Conservation (phyloP, 2,329 filamentous ascomycete species). For the Phialophora chinensis region DNA sequence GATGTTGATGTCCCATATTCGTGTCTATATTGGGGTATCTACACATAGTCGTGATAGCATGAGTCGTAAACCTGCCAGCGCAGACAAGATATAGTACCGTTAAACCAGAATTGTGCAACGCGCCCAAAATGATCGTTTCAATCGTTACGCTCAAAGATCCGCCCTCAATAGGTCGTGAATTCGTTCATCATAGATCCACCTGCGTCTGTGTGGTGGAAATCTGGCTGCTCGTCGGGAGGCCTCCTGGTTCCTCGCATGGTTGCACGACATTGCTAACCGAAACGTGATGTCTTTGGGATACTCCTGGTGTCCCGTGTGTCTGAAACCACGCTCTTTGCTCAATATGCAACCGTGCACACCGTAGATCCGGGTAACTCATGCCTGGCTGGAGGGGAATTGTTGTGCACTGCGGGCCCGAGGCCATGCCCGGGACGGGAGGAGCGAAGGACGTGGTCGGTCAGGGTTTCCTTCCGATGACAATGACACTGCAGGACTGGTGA, state of each 20-base stretch:
- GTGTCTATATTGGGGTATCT: not conserved
- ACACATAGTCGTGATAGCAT: not conserved
- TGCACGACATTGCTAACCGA: not conserved
- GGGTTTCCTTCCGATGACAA: conserved; percentile 36
- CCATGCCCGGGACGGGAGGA: not conserved
- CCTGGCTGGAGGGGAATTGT: not conserved
- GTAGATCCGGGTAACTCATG: not conserved
- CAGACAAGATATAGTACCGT: not conserved
- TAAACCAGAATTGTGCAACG: not conserved
- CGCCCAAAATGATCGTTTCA: not conserved
- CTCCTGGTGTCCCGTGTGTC: not conserved
- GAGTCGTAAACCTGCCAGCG: not conserved
- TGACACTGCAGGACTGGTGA: conserved; percentile 27
- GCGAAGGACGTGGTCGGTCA: conserved; percentile 15
- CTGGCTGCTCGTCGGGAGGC: not conserved
- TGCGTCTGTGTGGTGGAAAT: not conserved
- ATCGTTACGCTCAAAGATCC: not conserved
- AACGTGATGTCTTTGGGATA: not conserved
- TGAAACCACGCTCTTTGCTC: not conserved
- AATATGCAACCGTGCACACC: not conserved
- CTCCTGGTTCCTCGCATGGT: not conserved
- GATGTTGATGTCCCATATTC: not conserved
- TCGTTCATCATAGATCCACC: not conserved
- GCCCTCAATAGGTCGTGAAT: not conserved
- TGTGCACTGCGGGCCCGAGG: not conserved